These are phyloP conservation scores for Ramaria sp. DNA, from an alignment of 768 basidiomycete genomes.

Conservation along the genomic window DNA sequence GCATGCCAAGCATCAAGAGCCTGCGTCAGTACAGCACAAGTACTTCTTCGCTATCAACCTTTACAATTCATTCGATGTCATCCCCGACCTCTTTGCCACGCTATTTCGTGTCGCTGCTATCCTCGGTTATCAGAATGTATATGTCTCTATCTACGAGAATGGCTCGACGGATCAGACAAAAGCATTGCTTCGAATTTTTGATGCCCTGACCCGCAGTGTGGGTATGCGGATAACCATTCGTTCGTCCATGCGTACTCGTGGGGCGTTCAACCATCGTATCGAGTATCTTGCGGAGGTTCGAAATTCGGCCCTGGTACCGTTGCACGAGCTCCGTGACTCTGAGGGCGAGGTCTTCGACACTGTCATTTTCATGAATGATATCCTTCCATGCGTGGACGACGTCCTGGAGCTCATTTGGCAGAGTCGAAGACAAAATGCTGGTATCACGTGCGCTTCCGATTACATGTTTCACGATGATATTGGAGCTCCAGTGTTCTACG, in stretches of 20 bases:
- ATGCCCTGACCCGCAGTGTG: conserved; percentile 80
- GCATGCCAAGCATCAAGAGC: conserved; percentile 24
- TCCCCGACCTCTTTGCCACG: conserved; percentile 93
- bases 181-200: conserved; percentile 89
- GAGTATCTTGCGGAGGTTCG: conserved; percentile 99
- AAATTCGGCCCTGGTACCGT: conserved; percentile 90
- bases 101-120: conserved; percentile 89
- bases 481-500: conserved; percentile 89
- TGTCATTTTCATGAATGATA: conserved; percentile 99
- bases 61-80: conserved; percentile 98
- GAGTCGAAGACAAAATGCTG: conserved; percentile 84
- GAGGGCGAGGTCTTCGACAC: conserved; percentile 94
- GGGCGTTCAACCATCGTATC: conserved; percentile 97
- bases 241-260: conserved; percentile 84
- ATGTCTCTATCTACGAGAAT: conserved; percentile 98
- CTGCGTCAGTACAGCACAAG: conserved; percentile 66
- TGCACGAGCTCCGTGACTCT: conserved; percentile 86
- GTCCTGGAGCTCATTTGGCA: conserved; percentile 97
- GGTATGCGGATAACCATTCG: conserved; percentile 91
- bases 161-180: conserved; percentile 99
- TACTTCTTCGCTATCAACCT: conserved; percentile 99
- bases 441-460: conserved; percentile 95
- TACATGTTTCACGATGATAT: conserved; percentile 99
- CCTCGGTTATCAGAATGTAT: conserved; percentile 96
- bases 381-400: conserved; percentile 96